Evolutionary conservation across 2,329 filamentous ascomycete species (phyloP).

Genomic region (Ascomycota sp.): DNA sequence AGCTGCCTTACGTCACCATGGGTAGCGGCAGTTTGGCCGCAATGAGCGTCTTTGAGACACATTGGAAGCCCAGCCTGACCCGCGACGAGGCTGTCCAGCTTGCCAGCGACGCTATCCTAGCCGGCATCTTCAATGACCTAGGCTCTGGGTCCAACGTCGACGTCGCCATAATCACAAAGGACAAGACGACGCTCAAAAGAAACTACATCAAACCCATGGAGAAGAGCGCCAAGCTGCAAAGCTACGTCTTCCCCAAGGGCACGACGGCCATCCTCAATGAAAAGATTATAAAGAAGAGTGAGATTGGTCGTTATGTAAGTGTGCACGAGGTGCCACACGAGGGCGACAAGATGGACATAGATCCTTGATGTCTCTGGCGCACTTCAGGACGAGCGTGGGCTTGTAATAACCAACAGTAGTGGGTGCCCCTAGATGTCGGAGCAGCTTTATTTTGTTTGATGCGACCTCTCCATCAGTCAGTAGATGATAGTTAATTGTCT

Average conservation of each 20-base stretch:
- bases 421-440: conserved; percentile 1
- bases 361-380: conserved; percentile 19
- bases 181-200: conserved; percentile 83
- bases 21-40: conserved; percentile 87
- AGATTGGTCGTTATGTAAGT: conserved; percentile 84
- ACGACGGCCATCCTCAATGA: conserved; percentile 95
- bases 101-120: conserved; percentile 70
- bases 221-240: conserved; percentile 75
- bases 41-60: conserved; percentile 95
- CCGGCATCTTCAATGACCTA: conserved; percentile 97
- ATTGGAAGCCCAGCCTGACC: conserved; percentile 66
- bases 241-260: conserved; percentile 75
- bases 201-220: conserved; percentile 90
- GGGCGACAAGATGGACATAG: conserved; percentile 49
- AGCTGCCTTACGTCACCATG: conserved; percentile 98
- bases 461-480: too few relatives aligned
- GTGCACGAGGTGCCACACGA: conserved; percentile 66
- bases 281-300: conserved; percentile 85
- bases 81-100: conserved; percentile 68
- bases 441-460: not conserved
- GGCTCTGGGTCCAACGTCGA: conserved; percentile 96
- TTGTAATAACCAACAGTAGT: conserved; percentile 1
- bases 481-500: too few relatives aligned
- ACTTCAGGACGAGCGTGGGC: not conserved
- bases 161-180: conserved; percentile 81